phyloP scores from a whole-genome alignment of 1,284 basidiomycete genomes.

The Apiotrichum brassicae region DNA sequence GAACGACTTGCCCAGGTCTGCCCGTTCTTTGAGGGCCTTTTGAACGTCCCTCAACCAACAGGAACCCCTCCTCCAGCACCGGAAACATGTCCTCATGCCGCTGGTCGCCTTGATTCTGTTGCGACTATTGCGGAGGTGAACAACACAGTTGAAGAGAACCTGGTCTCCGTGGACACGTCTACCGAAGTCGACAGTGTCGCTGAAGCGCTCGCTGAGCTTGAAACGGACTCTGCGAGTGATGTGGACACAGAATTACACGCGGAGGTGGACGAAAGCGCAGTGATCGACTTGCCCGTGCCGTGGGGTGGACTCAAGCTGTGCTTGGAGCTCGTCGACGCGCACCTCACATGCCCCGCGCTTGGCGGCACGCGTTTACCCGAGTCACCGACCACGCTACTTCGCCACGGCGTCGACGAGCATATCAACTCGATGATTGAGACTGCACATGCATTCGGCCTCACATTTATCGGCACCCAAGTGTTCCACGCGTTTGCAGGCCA shows the following conservation, averaged over 20 bases:
- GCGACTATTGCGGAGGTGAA: not conserved
- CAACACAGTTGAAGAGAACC: no score
- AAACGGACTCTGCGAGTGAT: no score
- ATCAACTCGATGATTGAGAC: slow-evolving; percentile 1
- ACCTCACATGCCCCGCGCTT: not conserved
- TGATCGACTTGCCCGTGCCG: not conserved
- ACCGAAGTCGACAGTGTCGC: no score
- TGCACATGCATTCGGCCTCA: not conserved
- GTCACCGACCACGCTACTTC: not conserved
- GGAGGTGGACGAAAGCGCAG: not conserved
- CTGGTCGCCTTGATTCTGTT: no score
- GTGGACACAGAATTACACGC: not conserved
- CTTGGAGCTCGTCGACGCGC: not conserved
- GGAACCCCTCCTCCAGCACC: not conserved
- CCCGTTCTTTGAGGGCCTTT: not conserved
- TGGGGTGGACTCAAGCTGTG: not conserved
- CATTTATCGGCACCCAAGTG: slow-evolving; percentile 1
- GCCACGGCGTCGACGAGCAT: not conserved
- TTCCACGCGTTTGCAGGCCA: not conserved
- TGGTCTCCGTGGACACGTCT: not conserved
- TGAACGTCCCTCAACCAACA: not conserved
- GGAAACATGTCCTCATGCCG: no score
- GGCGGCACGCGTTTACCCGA: not conserved
- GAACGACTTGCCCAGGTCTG: not conserved
- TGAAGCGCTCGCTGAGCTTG: no score